Base-by-base conservation (phyloP, 1,139 yeast species). In the Candida sp. region DNA sequence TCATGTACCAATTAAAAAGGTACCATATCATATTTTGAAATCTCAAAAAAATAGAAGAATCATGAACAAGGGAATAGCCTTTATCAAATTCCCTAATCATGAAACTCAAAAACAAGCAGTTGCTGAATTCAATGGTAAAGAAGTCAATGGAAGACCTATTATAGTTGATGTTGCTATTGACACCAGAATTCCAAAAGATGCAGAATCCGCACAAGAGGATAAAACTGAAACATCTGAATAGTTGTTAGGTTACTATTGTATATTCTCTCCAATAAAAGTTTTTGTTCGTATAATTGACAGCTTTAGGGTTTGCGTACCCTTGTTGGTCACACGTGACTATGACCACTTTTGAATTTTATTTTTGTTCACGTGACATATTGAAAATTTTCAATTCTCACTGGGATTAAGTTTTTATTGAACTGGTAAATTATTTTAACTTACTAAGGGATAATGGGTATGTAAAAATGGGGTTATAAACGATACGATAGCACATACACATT, bases 31-130 rank as follows among this genome's bases (percentile, higher is more conserved):
- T 43, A 51, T 75, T 29, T 64, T 73, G 50, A 61, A 63, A 51
- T 68, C 66, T 52, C 63, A 73, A 51, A 56, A 61, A 44, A 73
- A 71, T 36, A 70, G 67, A 49, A 57, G 66, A 44, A 70, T 75
- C 51, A 76, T 68, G 60, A 80, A 80, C 60, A 79, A 77, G 61
- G 87, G 87, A 39, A 79, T 78, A 62, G 87, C 85, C 3, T 82
- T 82, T 62, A 78, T 80, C 46, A 79, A 73, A 54, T 78, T 82
- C 53, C 57, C 69, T 34, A 60, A 60, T 52, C 76, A 75, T 50
- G 79, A 73, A 49, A 57, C 60, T 37, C 84, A 79, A 58, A 61
- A 67, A 55, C 54, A 63, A 52, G 82, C 81, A 12, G 70, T 81
- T 48, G 69, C 66, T 27, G 70, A 77, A 51, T 79, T 75, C 58